These are phyloP conservation scores for Heritiera fomes DNA, from an alignment of 345 rosid species.

Conservation along the genomic window DNA sequence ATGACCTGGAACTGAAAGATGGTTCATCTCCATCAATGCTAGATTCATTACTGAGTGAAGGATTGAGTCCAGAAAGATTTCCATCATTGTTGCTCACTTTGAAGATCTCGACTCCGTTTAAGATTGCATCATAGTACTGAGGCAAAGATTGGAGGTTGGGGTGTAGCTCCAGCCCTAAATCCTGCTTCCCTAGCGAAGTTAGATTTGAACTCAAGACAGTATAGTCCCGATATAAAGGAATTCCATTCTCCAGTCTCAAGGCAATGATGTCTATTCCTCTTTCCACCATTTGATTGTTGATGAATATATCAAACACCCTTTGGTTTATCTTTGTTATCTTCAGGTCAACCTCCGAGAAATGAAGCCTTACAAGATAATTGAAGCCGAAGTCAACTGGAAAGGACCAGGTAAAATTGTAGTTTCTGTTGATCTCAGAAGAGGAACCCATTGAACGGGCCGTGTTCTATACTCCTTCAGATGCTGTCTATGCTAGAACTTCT, in stretches of 20 bases:
- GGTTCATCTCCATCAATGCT: background rate
- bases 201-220: background rate
- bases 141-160: background rate
- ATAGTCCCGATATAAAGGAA: conserved; percentile 14
- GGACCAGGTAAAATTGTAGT: conserved; percentile 9
- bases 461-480: background rate
- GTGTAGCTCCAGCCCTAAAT: background rate
- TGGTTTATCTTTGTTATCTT: conserved; percentile 5
- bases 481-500: conserved; percentile 5
- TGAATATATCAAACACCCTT: conserved; percentile 14
- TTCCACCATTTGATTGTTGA: background rate
- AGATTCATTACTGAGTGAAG: background rate
- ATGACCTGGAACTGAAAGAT: conserved; percentile 4
- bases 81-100: conserved; percentile 10
- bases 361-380: conserved; percentile 9
- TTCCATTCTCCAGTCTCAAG: background rate
- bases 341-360: background rate
- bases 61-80: conserved; percentile 10
- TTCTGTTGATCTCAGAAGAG: too few species aligned
- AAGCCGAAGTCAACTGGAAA: conserved; percentile 7
- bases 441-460: background rate
- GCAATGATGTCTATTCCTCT: conserved; percentile 9
- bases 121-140: conserved; percentile 13
- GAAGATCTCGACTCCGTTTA: conserved; percentile 14
- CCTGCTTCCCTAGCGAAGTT: background rate